Conservation (phyloP, 2,329 filamentous ascomycete species). For the Aureobasidium uvarum region DNA sequence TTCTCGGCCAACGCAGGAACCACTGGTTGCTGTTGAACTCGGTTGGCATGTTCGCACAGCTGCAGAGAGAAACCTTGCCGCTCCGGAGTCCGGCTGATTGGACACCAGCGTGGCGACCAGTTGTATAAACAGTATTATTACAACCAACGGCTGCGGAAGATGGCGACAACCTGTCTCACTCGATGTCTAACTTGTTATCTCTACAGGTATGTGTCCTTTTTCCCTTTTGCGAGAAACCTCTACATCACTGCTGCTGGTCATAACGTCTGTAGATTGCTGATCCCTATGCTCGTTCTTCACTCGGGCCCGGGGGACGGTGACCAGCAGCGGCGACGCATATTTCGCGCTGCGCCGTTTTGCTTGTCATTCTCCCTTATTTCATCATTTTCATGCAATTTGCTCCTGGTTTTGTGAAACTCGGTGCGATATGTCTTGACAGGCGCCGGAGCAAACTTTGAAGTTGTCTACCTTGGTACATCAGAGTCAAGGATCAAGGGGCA, state of each 20-base stretch:
- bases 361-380: constrained; percentile 6
- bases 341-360: not conserved
- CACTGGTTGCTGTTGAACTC: constrained; percentile 8
- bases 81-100: constrained; percentile 12
- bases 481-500: not conserved
- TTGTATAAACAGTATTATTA: constrained; percentile 20
- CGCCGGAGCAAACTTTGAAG: constrained; percentile 14
- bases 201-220: not conserved
- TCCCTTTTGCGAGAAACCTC: not conserved
- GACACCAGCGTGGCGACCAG: constrained; percentile 17
- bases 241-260: constrained; percentile 8
- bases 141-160: constrained; percentile 20
- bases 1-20: constrained; percentile 10
- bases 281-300: not conserved
- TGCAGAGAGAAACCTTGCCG: constrained; percentile 4
- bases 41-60: not conserved
- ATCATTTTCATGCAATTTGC: not conserved
- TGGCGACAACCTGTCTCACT: constrained; percentile 22
- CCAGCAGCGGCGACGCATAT: not conserved
- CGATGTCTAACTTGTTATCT: constrained; percentile 17
- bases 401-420: not conserved
- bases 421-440: constrained; percentile 15
- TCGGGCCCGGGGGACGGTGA: not conserved
- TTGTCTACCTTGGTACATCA: constrained; percentile 10
- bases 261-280: constrained; percentile 14